Evolutionary conservation across 768 basidiomycete species (phyloP).

Genomic region (Pseudohyphozyma bogoriensis): DNA sequence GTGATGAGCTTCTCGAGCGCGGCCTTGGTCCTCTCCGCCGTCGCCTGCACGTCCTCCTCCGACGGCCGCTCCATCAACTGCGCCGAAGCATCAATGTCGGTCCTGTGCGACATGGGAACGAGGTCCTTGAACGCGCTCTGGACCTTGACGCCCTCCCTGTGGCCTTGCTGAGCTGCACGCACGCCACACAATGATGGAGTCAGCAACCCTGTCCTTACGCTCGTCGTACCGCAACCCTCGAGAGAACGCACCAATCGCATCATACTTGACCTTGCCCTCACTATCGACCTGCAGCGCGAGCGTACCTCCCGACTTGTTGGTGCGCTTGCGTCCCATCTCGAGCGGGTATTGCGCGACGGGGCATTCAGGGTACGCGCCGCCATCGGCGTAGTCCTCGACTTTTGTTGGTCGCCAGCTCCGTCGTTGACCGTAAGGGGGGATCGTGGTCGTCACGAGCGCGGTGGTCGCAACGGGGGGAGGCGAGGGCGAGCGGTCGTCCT

Average conservation of each 20-base stretch:
- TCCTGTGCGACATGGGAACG: conserved; percentile 78
- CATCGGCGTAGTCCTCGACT: conserved; percentile 69
- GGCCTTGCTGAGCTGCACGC: conserved; percentile 80
- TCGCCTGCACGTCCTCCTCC: conserved; percentile 83
- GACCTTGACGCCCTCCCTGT: conserved; percentile 69
- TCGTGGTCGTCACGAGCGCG: conserved; percentile 27
- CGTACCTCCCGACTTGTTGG: conserved; percentile 86
- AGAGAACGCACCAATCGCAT: conserved; percentile 54
- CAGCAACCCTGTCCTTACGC: too few species aligned
- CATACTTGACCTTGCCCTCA: conserved; percentile 93
- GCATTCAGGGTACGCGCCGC: conserved; percentile 61
- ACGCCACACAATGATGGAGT: too few species aligned
- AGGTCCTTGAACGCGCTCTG: conserved; percentile 98
- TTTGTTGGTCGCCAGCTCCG: conserved; percentile 72
- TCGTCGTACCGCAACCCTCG: neutral
- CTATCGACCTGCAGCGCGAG: conserved; percentile 92
- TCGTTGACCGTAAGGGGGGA: conserved; percentile 79
- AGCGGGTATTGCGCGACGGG: conserved; percentile 95
- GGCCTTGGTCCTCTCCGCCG: conserved; percentile 76
- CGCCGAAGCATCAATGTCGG: conserved; percentile 73
- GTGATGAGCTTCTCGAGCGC: conserved; percentile 89
- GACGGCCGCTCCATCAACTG: conserved; percentile 86
- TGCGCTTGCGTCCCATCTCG: conserved; percentile 92
- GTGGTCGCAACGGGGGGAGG: too few species aligned
- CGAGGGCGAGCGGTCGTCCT: too few species aligned